Evolutionary conservation across 2,329 filamentous ascomycete genomes (phyloP).

Genomic region (Raffaelea ambrosiae): DNA sequence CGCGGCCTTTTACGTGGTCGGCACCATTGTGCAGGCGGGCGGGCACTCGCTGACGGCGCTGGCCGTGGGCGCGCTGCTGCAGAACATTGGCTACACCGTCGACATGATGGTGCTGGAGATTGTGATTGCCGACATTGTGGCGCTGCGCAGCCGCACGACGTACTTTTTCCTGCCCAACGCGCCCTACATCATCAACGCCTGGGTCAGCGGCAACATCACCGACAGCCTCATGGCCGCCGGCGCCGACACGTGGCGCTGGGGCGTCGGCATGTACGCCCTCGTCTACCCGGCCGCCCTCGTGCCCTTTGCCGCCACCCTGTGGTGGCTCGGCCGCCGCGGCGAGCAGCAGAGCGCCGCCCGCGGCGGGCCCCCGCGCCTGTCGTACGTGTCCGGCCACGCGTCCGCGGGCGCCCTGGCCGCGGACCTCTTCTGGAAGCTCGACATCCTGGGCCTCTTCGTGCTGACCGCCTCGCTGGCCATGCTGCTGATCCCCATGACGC

Average conservation of each 20-base stretch:
- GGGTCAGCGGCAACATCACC: slow-evolving; percentile 43
- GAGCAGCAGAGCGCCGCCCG: background rate
- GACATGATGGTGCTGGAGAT: background rate
- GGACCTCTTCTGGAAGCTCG: background rate
- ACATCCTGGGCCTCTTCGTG: background rate
- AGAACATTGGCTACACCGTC: background rate
- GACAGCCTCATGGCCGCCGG: slow-evolving; percentile 32
- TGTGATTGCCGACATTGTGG: background rate
- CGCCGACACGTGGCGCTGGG: slow-evolving; percentile 49
- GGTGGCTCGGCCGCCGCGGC: background rate
- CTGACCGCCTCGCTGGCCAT: background rate
- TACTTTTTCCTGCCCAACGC: background rate
- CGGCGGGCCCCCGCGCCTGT: background rate
- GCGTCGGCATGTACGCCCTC: slow-evolving; percentile 54
- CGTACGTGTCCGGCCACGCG: background rate
- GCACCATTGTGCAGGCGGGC: background rate
- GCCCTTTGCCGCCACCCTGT: slow-evolving; percentile 37
- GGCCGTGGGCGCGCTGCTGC: background rate
- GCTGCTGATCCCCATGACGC: slow-evolving; percentile 32
- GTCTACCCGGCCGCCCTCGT: slow-evolving; percentile 47
- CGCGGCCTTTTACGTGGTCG: background rate
- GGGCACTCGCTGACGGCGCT: background rate
- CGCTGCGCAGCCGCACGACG: background rate
- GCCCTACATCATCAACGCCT: background rate
- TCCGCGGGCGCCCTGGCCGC: background rate